These are phyloP conservation scores for Diaporthe caulivora DNA, from an alignment of 2,329 filamentous ascomycete species.

Conservation along the genomic window DNA sequence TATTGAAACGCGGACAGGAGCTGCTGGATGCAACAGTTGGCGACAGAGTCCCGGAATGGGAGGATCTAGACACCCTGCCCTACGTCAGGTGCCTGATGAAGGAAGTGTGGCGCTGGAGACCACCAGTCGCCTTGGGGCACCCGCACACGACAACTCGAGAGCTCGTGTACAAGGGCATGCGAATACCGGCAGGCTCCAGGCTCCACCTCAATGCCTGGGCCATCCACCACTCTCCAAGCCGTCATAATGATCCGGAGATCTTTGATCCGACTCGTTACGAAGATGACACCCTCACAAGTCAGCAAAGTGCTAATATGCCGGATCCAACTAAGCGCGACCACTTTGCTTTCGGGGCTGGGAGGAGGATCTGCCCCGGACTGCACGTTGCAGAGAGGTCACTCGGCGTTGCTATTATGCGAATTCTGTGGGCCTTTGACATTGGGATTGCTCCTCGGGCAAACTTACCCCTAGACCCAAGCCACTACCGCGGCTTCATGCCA, in stretches of 20 bases:
- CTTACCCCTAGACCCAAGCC: not conserved
- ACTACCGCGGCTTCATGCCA: slow-evolving; percentile 9
- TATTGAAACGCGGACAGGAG: slow-evolving; percentile 54
- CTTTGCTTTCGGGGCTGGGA: slow-evolving; percentile 67
- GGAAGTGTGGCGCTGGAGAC: slow-evolving; percentile 58
- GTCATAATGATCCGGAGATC: slow-evolving; percentile 53
- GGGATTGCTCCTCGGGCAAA: slow-evolving; percentile 8
- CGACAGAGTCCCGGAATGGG: slow-evolving; percentile 52
- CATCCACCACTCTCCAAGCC: slow-evolving; percentile 59
- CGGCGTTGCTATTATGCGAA: slow-evolving; percentile 59
- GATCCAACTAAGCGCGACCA: slow-evolving; percentile 58
- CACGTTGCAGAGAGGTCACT: slow-evolving; percentile 63
- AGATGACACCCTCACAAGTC: slow-evolving; percentile 26
- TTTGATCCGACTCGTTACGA: slow-evolving; percentile 58
- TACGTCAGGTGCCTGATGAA: slow-evolving; percentile 58
- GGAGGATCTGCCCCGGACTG: slow-evolving; percentile 69
- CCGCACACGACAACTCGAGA: slow-evolving; percentile 58
- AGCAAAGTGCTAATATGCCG: not conserved
- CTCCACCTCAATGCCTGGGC: slow-evolving; percentile 60
- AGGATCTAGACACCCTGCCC: slow-evolving; percentile 53
- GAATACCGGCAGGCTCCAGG: slow-evolving; percentile 58
- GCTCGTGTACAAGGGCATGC: slow-evolving; percentile 56
- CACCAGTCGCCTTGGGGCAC: slow-evolving; percentile 52
- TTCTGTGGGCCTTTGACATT: slow-evolving; percentile 60
- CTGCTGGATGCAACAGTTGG: slow-evolving; percentile 58